Base-by-base conservation (phyloP, 306 rosid species). In the Carpinus fangiana region DNA sequence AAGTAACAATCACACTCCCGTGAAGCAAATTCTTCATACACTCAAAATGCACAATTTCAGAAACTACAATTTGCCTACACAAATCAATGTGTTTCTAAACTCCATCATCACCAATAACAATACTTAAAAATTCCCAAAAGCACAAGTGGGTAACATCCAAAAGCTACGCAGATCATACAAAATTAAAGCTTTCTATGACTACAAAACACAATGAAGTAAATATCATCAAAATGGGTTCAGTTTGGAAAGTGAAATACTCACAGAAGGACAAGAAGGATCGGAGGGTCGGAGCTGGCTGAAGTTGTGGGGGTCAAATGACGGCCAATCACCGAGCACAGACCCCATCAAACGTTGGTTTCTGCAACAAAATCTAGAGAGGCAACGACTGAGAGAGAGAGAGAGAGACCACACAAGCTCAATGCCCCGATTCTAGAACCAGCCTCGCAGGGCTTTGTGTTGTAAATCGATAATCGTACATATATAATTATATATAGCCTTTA, bases 201-300 rank as follows among this genome's bases (percentile, higher is more conserved):
- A 59, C 18, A 17, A 59, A 57, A 82, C 72, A 51, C 41, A 51
- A 81, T 61, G 81, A 68, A 72, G 76, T 73, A 69, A n/a, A 73
- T 11, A 31, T 12, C 23, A 64, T 36, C 66, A 17, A 51, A 64
- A 80, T 34, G 76, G 75, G 80, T 43, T 51, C 8, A 16, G 73
- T 55, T 28, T 34, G 26, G 41, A 81, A 31, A 72, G 12, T 41
- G 76, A 87, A 64, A 65, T 64, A 82, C 97, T 92, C 74, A 94
- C 98, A 73, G 97, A 89, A 80, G 97, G 93, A 57, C 55, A 87
- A 13, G 95, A 88, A 76, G 97, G 92, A 94, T 94, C 97, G 23
- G 93, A 87, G 55, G 97, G 93, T 43, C 97, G 93, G 77, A 92
- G 88, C 82, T 90, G 97, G 86, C 93, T 94, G 91, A 94, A 94